Percentiles rank a stretch among this genome's conserved stretches.
phyloP scores from a whole-genome alignment of 2,329 filamentous ascomycete species.

The Fusarium pseudoanthophilum region DNA sequence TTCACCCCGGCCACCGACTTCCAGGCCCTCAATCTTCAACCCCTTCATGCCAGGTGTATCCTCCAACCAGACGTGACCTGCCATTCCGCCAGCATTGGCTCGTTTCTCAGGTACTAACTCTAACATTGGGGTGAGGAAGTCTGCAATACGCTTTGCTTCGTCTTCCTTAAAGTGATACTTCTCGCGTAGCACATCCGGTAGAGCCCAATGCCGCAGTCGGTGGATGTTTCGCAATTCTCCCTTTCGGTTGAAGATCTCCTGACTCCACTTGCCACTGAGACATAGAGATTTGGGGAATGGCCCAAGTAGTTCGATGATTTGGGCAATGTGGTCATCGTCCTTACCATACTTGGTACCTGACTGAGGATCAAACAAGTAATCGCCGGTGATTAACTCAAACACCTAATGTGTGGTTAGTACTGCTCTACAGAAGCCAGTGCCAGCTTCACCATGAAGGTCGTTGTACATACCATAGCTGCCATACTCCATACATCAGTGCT shows the following conservation, averaged over 20 bases:
- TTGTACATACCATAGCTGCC: slow-evolving; percentile 87
- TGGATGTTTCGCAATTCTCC: slow-evolving; percentile 98
- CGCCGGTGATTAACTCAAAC: slow-evolving; percentile 96
- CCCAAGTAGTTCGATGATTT: slow-evolving; percentile 96
- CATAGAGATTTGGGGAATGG: slow-evolving; percentile 93
- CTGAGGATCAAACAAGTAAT: slow-evolving; percentile 98
- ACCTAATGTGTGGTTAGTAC: slow-evolving; percentile 66
- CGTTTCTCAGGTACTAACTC: slow-evolving; percentile 88
- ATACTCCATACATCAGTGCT: slow-evolving; percentile 99
- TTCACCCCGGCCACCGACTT: slow-evolving; percentile 85
- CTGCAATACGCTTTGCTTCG: slow-evolving; percentile 79
- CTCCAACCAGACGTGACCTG: slow-evolving; percentile 82
- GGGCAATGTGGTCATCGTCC: slow-evolving; percentile 98
- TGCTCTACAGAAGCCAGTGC: not conserved
- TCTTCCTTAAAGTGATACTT: slow-evolving; percentile 95
- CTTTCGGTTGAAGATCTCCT: slow-evolving; percentile 98
- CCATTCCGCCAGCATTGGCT: slow-evolving; percentile 97
- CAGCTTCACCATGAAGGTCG: not conserved
- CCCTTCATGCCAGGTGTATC: slow-evolving; percentile 90
- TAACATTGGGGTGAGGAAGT: slow-evolving; percentile 90
- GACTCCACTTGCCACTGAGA: slow-evolving; percentile 94
- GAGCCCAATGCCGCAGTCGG: slow-evolving; percentile 92
- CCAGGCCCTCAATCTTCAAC: slow-evolving; percentile 75
- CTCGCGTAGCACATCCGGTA: slow-evolving; percentile 91
- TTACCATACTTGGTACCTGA: slow-evolving; percentile 99